A percentile compares a stretch with the other conserved stretches of the same genome.
Conservation (phyloP, 1,284 basidiomycete genomes). For the Microbotryum intermedium region DNA sequence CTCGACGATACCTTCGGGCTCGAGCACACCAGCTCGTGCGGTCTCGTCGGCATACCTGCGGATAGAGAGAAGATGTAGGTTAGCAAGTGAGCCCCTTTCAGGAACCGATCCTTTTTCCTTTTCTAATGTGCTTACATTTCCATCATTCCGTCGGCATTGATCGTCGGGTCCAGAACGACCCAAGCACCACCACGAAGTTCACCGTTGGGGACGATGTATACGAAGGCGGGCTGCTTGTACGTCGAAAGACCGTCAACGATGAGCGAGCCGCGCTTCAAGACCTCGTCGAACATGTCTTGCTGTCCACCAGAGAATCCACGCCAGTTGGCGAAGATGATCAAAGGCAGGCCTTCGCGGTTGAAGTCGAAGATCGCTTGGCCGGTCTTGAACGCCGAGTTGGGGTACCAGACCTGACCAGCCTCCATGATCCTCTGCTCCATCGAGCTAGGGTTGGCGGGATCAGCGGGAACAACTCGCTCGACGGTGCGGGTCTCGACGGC, state of each 20-base stretch:
- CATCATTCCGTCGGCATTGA: slow-evolving; percentile 89
- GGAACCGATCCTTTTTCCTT: no score
- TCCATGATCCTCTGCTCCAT: slow-evolving; percentile 98
- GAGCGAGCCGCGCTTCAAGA: slow-evolving; percentile 41
- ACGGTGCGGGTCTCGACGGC: slow-evolving; percentile 97
- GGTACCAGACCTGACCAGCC: slow-evolving; percentile 98
- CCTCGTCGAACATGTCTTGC: slow-evolving; percentile 71
- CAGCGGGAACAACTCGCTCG: slow-evolving; percentile 92
- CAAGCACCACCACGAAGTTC: slow-evolving; percentile 98
- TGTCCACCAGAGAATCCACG: slow-evolving; percentile 99
- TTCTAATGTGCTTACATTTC: slow-evolving; percentile 66
- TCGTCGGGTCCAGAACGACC: slow-evolving; percentile 97
- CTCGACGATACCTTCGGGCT: slow-evolving; percentile 95
- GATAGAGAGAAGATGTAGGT: background rate
- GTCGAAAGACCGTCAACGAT: slow-evolving; percentile 96
- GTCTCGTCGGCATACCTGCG: slow-evolving; percentile 69
- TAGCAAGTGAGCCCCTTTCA: background rate
- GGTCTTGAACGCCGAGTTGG: slow-evolving; percentile 99
- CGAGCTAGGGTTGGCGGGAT: slow-evolving; percentile 96
- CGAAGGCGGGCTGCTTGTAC: slow-evolving; percentile 98
- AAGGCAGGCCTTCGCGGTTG: slow-evolving; percentile 88
- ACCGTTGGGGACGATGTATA: slow-evolving; percentile 97
- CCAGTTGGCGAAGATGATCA: slow-evolving; percentile 99
- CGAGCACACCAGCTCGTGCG: slow-evolving; percentile 90
- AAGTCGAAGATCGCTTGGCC: slow-evolving; percentile 99